These are phyloP conservation scores for Huntiella savannae DNA, from an alignment of 2,329 filamentous ascomycete genomes.

Conservation along the genomic window DNA sequence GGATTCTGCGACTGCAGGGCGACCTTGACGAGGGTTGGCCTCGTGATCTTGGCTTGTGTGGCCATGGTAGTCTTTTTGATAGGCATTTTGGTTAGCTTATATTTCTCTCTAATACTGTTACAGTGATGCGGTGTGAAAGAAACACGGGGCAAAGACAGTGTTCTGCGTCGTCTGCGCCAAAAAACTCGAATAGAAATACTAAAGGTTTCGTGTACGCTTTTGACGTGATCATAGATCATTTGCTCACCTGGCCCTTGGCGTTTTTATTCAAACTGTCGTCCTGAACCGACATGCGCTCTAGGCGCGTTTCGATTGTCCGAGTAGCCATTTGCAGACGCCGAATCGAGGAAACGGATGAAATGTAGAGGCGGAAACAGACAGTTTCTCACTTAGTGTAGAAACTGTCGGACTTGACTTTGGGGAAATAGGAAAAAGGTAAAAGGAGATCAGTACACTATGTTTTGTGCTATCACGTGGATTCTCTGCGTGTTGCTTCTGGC, in stretches of 20 bases:
- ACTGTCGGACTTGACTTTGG: no score
- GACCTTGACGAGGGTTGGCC: conserved; percentile 72
- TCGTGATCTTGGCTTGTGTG: conserved; percentile 10
- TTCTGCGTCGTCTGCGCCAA: not conserved
- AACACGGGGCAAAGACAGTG: not conserved
- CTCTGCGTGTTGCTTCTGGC: no score
- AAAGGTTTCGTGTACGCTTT: not conserved
- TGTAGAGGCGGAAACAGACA: no score
- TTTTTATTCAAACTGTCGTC: conserved; percentile 62
- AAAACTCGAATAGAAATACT: not conserved
- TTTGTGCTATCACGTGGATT: no score
- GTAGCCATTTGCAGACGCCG: conserved; percentile 38
- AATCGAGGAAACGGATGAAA: no score
- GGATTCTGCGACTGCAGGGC: conserved; percentile 62
- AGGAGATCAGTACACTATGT: no score
- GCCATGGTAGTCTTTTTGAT: conserved; percentile 8
- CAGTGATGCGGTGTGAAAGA: not conserved
- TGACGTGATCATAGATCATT: conserved; percentile 3
- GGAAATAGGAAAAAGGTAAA: no score
- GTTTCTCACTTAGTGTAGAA: no score
- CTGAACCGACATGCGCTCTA: conserved; percentile 76
- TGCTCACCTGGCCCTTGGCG: conserved; percentile 57
- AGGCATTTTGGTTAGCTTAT: conserved; percentile 1
- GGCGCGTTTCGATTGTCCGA: conserved; percentile 63
- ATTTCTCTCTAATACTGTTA: not conserved